Base-by-base conservation (phyloP, 768 basidiomycete genomes). In the Rhizopogon vesiculosus region DNA sequence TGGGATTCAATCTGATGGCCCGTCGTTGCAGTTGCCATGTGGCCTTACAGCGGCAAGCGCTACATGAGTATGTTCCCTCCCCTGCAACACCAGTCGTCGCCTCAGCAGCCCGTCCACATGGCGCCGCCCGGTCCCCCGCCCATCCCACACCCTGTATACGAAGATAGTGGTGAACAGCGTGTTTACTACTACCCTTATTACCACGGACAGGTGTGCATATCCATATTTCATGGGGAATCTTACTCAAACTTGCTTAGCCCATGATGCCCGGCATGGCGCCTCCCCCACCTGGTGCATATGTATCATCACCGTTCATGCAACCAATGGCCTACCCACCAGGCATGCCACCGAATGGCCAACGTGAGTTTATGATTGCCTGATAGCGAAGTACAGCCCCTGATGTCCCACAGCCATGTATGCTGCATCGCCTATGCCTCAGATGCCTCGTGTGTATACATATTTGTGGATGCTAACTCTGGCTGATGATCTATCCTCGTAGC, bases 11-110 rank as follows among this genome's bases (percentile, higher is more conserved):
- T 41, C 53, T 64, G 16, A 62, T 39, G 15, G 31, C 25, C 10
- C 44, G 10, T 53, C 2, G 42, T 59, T 55, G 33, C 58, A 92
- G 92, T 79, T 31, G 80, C 86, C 6, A 72, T 80, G 59, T 98
- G 94, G 95, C 89, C 91, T 18, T 98, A 91, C 72, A 87, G 73
- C 60, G 94, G 94, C 67, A 94, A 95, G 72, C 85, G 92, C 38
- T 93, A 91, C 70, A 78, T 82, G 59, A 76, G 78, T 57, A 80
- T 91, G 80, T 93, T 89, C 76, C 89, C 88, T 5, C 75, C 81
- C 1, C 72, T 78, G 16, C 79, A 77, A 31, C 83, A 77, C 46
- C 78, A 79, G 42, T 82, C 76, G 42, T 82, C 76, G 19, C 83
- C 81, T n/a, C 84, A 79, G 48, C 88, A 78, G 51, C 87, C 84